These are phyloP conservation scores for Pichia eremophila DNA, from an alignment of 805 yeast genomes.

Conservation along the genomic window DNA sequence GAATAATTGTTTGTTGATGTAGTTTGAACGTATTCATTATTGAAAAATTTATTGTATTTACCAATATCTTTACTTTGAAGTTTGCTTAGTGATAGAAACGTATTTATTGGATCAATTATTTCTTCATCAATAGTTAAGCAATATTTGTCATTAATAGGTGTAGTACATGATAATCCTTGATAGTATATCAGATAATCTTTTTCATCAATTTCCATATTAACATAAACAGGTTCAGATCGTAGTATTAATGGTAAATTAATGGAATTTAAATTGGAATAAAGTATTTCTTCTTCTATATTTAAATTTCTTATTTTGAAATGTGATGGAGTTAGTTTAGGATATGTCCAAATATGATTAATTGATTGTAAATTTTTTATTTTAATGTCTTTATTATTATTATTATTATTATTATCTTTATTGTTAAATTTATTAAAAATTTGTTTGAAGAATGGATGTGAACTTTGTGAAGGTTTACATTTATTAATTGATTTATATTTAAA, in stretches of 20 bases:
- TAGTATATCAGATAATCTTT: too few species aligned
- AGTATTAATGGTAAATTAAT: too few species aligned
- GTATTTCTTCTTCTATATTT: background rate
- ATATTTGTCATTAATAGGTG: background rate
- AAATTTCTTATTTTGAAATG: conserved; percentile 4
- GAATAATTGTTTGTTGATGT: conserved; percentile 5
- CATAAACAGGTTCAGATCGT: too few species aligned
- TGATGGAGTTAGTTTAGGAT: too few species aligned
- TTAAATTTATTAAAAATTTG: background rate
- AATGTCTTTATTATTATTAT: too few species aligned
- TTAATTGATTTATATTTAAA: background rate
- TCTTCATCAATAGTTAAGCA: background rate
- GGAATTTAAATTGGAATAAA: too few species aligned
- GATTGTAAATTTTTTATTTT: too few species aligned
- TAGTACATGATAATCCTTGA: too few species aligned
- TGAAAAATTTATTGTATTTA: conserved; percentile 8
- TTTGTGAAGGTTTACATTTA: background rate
- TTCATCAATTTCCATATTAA: too few species aligned
- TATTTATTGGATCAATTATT: too few species aligned
- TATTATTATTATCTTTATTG: background rate
- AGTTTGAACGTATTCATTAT: background rate
- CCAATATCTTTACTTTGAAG: background rate
- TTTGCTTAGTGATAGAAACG: too few species aligned
- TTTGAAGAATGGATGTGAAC: conserved; percentile 11
- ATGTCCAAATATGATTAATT: too few species aligned